phyloP scores from a whole-genome alignment of 805 yeast genomes.

The Wickerhamiella alocasiicola region DNA sequence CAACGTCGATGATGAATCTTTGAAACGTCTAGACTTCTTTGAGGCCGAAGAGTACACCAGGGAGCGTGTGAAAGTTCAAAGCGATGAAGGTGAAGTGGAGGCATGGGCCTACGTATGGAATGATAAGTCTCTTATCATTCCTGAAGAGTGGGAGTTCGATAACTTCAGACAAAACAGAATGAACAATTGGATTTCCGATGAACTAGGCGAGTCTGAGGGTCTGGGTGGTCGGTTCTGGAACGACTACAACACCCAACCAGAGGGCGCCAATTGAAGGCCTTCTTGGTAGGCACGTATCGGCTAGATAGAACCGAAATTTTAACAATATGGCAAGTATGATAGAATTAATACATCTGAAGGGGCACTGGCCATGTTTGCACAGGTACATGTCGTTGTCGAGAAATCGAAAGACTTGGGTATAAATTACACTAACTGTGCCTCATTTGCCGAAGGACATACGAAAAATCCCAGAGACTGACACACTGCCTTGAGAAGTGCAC shows the following conservation, averaged over 20 bases:
- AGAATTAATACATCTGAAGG: too few species aligned
- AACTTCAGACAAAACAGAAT: background rate
- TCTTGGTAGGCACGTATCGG: too few species aligned
- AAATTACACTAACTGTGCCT: too few species aligned
- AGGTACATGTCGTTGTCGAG: too few species aligned
- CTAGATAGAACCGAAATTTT: too few species aligned
- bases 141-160: slow-evolving; percentile 9
- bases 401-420: too few species aligned
- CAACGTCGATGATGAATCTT: slow-evolving; percentile 11
- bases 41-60: slow-evolving; percentile 22
- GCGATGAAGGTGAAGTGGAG: background rate
- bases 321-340: too few species aligned
- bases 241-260: background rate
- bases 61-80: slow-evolving; percentile 10
- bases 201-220: slow-evolving; percentile 7
- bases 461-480: too few species aligned
- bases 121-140: background rate
- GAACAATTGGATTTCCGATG: slow-evolving; percentile 11
- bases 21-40: slow-evolving; percentile 17
- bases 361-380: too few species aligned
- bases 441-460: too few species aligned
- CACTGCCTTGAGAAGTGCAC: too few species aligned
- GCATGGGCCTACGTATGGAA: slow-evolving; percentile 13
- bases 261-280: too few species aligned
- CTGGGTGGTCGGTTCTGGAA: slow-evolving; percentile 11